Evolutionary conservation across 2,329 filamentous ascomycete genomes (phyloP).

Genomic region (Westerdykella sp.): DNA sequence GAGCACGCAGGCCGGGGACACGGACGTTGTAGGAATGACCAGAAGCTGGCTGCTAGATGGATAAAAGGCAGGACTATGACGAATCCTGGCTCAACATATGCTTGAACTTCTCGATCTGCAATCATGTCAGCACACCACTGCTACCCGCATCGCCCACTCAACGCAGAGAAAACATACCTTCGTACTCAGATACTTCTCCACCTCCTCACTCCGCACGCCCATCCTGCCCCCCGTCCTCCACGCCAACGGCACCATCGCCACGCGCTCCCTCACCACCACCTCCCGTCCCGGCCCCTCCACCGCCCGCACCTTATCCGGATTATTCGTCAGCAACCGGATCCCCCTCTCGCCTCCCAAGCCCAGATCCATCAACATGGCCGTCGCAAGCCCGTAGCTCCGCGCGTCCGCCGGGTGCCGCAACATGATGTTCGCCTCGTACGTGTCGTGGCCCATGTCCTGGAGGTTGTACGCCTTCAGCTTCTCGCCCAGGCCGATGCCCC

Average conservation of each 20-base stretch:
- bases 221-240: constrained; percentile 75
- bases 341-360: constrained; percentile 63
- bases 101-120: constrained; percentile 49
- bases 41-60: too few relatives aligned
- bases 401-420: constrained; percentile 91
- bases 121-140: constrained; percentile 11
- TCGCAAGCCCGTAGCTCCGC: constrained; percentile 90
- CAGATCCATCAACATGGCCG: constrained; percentile 84
- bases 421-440: constrained; percentile 89
- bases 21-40: too few relatives aligned
- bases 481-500: constrained; percentile 88
- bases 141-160: not conserved
- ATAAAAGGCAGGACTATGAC: too few relatives aligned
- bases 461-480: constrained; percentile 98
- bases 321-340: constrained; percentile 85
- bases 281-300: constrained; percentile 89
- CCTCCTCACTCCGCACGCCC: constrained; percentile 79
- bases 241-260: constrained; percentile 90
- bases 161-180: constrained; percentile 60
- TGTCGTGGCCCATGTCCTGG: constrained; percentile 94
- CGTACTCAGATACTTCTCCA: constrained; percentile 88
- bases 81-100: constrained; percentile 38
- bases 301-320: constrained; percentile 91
- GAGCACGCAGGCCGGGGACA: too few relatives aligned
- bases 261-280: constrained; percentile 78